A percentile compares a stretch with the other conserved stretches of the same genome.
phyloP scores from a whole-genome alignment of 2,329 filamentous ascomycete species.

The Alternaria gansuensis region DNA sequence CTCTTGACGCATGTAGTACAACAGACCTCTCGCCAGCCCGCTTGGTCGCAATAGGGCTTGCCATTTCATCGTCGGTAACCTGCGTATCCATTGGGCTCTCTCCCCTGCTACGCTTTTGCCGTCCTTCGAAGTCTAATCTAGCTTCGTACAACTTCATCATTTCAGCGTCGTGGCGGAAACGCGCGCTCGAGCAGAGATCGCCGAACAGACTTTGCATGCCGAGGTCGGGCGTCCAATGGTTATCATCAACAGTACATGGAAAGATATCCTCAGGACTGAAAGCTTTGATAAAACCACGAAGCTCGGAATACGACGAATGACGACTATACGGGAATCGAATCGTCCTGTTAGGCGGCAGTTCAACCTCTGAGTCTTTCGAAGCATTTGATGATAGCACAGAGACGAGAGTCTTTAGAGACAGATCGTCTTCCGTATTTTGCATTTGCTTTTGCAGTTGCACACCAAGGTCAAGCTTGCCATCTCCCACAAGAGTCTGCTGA shows the following conservation, averaged over 20 bases:
- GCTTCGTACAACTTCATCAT: slow-evolving; percentile 60
- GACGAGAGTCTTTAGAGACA: slow-evolving; percentile 49
- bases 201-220: slow-evolving; percentile 78
- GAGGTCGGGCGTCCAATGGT: slow-evolving; percentile 68
- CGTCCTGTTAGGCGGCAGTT: slow-evolving; percentile 23
- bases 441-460: slow-evolving; percentile 38
- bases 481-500: slow-evolving; percentile 28
- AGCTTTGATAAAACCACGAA: slow-evolving; percentile 72
- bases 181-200: slow-evolving; percentile 66
- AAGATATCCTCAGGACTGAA: slow-evolving; percentile 80
- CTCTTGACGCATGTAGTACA: not conserved
- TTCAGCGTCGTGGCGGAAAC: slow-evolving; percentile 71
- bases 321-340: slow-evolving; percentile 82
- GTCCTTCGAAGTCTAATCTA: slow-evolving; percentile 20
- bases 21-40: not conserved
- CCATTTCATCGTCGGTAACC: not conserved
- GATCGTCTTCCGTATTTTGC: slow-evolving; percentile 32
- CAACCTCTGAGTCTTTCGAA: slow-evolving; percentile 6
- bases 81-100: slow-evolving; percentile 30
- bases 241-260: slow-evolving; percentile 75
- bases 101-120: slow-evolving; percentile 19
- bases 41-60: not conserved
- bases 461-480: slow-evolving; percentile 39
- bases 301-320: slow-evolving; percentile 85
- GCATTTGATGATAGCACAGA: slow-evolving; percentile 35